A percentile compares a stretch with the other conserved stretches of the same genome.
These are phyloP conservation scores for Salvia rosmarinus DNA, from an alignment of 257 asterid genomes.

Conservation along the genomic window DNA sequence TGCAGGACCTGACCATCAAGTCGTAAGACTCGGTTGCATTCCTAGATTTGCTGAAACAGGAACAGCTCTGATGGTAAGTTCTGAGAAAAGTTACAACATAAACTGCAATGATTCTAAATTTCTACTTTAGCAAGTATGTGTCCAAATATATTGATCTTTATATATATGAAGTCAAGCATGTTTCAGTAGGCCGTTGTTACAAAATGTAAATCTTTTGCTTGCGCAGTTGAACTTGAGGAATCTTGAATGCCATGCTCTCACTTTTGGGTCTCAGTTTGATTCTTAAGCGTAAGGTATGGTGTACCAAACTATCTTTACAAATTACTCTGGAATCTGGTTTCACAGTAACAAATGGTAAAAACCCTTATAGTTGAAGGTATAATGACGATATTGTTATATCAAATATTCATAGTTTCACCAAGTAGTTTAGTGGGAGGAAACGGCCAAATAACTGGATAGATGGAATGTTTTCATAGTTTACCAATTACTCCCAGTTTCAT, in stretches of 20 bases:
- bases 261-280: slow-evolving; percentile 68
- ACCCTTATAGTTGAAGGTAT: too few relatives aligned
- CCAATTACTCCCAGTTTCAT: too few relatives aligned
- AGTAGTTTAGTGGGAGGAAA: neutral
- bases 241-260: slow-evolving; percentile 82
- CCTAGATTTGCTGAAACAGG: slow-evolving; percentile 86
- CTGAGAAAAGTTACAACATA: slow-evolving; percentile 26
- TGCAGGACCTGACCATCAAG: slow-evolving; percentile 88
- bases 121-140: neutral
- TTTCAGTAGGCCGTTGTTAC: neutral
- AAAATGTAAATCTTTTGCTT: neutral
- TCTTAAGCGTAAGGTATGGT: slow-evolving; percentile 39
- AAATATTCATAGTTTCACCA: too few relatives aligned
- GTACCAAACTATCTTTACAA: neutral
- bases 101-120: slow-evolving; percentile 1
- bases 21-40: slow-evolving; percentile 76
- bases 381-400: too few relatives aligned
- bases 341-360: neutral
- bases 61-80: slow-evolving; percentile 83
- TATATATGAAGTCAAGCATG: neutral
- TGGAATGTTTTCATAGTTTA: too few relatives aligned
- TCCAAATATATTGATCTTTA: neutral
- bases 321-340: slow-evolving; percentile 17
- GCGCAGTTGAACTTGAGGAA: slow-evolving; percentile 92
- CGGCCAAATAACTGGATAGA: too few relatives aligned